Evolutionary conservation across 2,329 filamentous ascomycete genomes (phyloP).

Genomic region (Aureobasidium sp.): DNA sequence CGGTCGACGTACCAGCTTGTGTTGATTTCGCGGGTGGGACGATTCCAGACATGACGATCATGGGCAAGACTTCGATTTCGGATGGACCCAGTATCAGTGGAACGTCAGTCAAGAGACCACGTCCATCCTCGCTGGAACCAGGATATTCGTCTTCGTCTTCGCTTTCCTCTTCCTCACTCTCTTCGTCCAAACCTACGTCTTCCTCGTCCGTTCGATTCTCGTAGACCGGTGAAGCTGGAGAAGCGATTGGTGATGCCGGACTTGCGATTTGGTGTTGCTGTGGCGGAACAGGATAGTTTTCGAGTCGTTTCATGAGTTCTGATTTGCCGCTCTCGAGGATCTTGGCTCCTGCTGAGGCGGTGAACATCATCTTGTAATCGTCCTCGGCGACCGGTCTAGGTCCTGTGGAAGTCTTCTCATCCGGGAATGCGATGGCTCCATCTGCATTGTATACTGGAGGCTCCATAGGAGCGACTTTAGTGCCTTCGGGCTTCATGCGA

Average conservation of each 20-base stretch:
- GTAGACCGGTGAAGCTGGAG: constrained; percentile 22
- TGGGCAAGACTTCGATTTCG: constrained; percentile 95
- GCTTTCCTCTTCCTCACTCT: constrained; percentile 61
- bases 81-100: constrained; percentile 94
- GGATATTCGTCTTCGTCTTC: constrained; percentile 82
- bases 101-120: constrained; percentile 91
- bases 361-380: constrained; percentile 56
- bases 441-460: constrained; percentile 30
- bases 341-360: constrained; percentile 52
- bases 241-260: constrained; percentile 36
- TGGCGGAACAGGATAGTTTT: constrained; percentile 39
- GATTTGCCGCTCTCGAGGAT: constrained; percentile 57
- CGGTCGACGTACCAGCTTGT: constrained; percentile 63
- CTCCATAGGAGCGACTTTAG: constrained; percentile 29
- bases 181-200: constrained; percentile 35
- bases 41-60: constrained; percentile 98
- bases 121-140: constrained; percentile 68
- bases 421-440: constrained; percentile 28
- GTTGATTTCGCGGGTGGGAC: constrained; percentile 69
- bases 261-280: constrained; percentile 23
- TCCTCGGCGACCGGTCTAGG: constrained; percentile 38
- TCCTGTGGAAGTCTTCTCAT: constrained; percentile 19
- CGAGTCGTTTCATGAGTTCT: constrained; percentile 56
- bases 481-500: constrained; percentile 28
- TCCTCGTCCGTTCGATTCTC: constrained; percentile 20